These are phyloP conservation scores for Penicillium antarcticum DNA, from an alignment of 495 filamentous ascomycete genomes.

Conservation along the genomic window DNA sequence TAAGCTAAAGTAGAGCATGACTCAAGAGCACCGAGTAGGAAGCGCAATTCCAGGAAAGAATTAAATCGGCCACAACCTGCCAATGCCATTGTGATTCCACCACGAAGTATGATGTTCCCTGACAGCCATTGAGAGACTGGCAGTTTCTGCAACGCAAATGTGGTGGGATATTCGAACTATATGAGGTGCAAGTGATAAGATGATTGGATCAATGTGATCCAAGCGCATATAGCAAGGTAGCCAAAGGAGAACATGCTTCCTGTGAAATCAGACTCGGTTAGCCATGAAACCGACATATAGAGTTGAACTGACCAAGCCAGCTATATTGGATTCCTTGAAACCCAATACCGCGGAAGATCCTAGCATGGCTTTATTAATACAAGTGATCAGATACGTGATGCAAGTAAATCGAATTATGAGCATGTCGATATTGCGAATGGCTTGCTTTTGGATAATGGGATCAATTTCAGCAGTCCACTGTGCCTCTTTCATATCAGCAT, in stretches of 20 bases:
- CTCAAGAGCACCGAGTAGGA: slow-evolving; percentile 24
- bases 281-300: too few species aligned
- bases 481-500: too few species aligned
- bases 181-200: background rate
- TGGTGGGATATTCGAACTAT: slow-evolving; percentile 8
- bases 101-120: slow-evolving; percentile 1
- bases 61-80: slow-evolving; percentile 1
- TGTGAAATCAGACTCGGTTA: background rate
- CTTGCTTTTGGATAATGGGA: background rate
- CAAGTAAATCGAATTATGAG: slow-evolving; percentile 13
- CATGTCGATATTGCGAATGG: slow-evolving; percentile 13
- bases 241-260: slow-evolving; percentile 51
- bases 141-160: slow-evolving; percentile 5
- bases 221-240: slow-evolving; percentile 28
- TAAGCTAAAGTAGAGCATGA: slow-evolving; percentile 25
- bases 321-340: slow-evolving; percentile 46
- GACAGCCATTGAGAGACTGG: slow-evolving; percentile 6
- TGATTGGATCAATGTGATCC: too few species aligned
- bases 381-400: slow-evolving; percentile 13
- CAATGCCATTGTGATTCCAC: slow-evolving; percentile 5
- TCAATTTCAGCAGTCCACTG: background rate
- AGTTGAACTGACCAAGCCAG: slow-evolving; percentile 33
- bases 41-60: slow-evolving; percentile 6
- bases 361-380: slow-evolving; percentile 14
- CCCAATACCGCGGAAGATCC: slow-evolving; percentile 45